These are phyloP conservation scores for Boechera retrofracta DNA, from an alignment of 345 rosid species.

Conservation along the genomic window DNA sequence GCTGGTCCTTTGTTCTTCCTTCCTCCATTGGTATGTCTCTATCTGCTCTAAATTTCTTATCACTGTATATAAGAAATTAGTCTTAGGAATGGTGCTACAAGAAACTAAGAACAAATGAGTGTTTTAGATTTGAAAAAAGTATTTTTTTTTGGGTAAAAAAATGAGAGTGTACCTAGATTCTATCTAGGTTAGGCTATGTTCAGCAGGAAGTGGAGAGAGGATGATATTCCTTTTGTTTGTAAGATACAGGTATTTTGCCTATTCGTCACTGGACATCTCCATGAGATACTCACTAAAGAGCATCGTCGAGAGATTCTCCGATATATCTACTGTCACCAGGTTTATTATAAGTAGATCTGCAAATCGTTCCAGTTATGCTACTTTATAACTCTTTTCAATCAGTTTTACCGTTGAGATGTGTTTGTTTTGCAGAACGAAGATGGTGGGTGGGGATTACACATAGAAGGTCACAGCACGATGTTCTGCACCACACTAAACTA, in stretches of 20 bases:
- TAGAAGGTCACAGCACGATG: conserved; percentile 54
- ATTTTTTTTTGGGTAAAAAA: background rate
- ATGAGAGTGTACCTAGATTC: background rate
- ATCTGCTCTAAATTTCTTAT: conserved; percentile 27
- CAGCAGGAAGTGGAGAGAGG: background rate
- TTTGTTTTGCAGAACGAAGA: conserved; percentile 48
- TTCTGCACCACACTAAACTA: conserved; percentile 52
- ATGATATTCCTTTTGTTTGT: background rate
- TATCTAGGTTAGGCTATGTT: background rate
- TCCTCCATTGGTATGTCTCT: conserved; percentile 58
- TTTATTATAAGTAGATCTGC: conserved; percentile 1
- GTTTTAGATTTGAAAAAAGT: background rate
- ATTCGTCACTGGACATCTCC: conserved; percentile 54
- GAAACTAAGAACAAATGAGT: background rate
- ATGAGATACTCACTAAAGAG: conserved; percentile 47
- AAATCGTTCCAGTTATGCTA: background rate
- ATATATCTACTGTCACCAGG: conserved; percentile 59
- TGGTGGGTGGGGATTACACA: conserved; percentile 59
- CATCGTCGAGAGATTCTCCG: conserved; percentile 57
- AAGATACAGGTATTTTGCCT: conserved; percentile 48
- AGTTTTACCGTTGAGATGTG: background rate
- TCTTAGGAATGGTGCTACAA: too few species aligned
- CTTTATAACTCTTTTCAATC: background rate
- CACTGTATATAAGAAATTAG: background rate
- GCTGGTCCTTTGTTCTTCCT: conserved; percentile 68